Evolutionary conservation across 2,329 filamentous ascomycete species (phyloP), one percentile per base, ranked within the genome.

Genomic region (Xylaria sp.): DNA sequence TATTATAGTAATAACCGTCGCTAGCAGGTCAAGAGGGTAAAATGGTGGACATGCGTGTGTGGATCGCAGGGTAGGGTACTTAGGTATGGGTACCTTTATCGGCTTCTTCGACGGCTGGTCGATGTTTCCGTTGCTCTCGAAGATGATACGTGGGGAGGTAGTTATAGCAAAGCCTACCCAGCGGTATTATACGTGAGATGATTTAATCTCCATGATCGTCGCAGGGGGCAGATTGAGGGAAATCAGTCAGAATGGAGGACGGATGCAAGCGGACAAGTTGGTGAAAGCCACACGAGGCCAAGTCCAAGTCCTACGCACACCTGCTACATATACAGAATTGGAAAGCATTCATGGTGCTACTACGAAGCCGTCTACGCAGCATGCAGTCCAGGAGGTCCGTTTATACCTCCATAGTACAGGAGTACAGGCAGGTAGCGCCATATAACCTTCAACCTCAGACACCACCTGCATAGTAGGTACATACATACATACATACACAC

Each of bases 11-110:
- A 41, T 50, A 62, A 43, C 63, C 72, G 67, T 72, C 69, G 65
- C 71, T 72, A 73, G 73, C 70, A 71, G 72, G 70, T 63, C 48
- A 34, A 53, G 52, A 62, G 57, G 55, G 56, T 60, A 55, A 63
- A 63, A 57, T 39, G 45, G 60, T 57, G 61, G 60, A 52, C 46
- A 62, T 30, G 46, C 41, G 32, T 41, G 36, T 62, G 59, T 50
- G 50, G 41, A 43, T 63, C n/a, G n/a, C n/a, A n/a, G n/a, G n/a
- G 45, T 34, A 48, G 36, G 25, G 23, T 34, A 41, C 34, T 55
- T 28, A 50, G 52, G 53, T 58, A 50, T n/a, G 52, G 20, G 45
- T 58, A 58, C 55, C 10, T 58, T 64, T 45, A 46, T 60, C 55
- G 55, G 46, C 23, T 18, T 65, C 23, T 18, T 65, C 34, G 30